These are phyloP conservation scores for Aspergillus proliferans DNA, from an alignment of 2,329 filamentous ascomycete genomes.

Conservation along the genomic window DNA sequence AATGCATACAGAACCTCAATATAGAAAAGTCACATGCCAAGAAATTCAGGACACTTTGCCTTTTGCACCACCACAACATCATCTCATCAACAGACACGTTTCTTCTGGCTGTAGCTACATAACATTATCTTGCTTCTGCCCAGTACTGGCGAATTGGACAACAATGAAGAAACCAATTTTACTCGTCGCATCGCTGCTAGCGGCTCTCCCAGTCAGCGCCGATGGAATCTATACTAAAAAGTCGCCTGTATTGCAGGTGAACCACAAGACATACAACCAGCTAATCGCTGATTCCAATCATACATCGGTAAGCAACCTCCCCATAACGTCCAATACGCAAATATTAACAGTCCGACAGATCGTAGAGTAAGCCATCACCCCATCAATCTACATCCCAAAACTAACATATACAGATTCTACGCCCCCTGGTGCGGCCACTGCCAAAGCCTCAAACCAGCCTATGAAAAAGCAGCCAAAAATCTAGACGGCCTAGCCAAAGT, in stretches of 20 bases:
- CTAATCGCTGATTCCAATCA: conserved; percentile 85
- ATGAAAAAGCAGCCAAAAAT: conserved; percentile 85
- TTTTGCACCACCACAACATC: background rate
- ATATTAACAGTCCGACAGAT: conserved; percentile 34
- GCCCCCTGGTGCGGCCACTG: conserved; percentile 98
- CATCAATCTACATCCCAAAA: conserved; percentile 6
- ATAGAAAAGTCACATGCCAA: conserved; percentile 26
- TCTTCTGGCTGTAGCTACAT: background rate
- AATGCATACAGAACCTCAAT: too few relatives aligned
- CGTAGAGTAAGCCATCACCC: conserved; percentile 43
- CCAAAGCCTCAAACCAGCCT: conserved; percentile 89
- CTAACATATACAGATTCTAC: conserved; percentile 63
- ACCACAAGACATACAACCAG: conserved; percentile 69
- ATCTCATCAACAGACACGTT: background rate
- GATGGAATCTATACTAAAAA: conserved; percentile 77
- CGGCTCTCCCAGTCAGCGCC: conserved; percentile 58
- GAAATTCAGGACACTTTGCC: conserved; percentile 36
- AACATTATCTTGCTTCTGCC: background rate
- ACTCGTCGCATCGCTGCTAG: conserved; percentile 57
- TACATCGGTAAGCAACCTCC: conserved; percentile 64
- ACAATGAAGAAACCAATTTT: conserved; percentile 39
- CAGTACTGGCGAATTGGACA: conserved; percentile 6
- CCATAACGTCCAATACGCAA: background rate
- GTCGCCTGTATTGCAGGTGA: conserved; percentile 79
- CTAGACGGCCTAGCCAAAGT: conserved; percentile 91